Conservation (phyloP, 192 early-diverging fungal species). For the Mortierella hygrophila region DNA sequence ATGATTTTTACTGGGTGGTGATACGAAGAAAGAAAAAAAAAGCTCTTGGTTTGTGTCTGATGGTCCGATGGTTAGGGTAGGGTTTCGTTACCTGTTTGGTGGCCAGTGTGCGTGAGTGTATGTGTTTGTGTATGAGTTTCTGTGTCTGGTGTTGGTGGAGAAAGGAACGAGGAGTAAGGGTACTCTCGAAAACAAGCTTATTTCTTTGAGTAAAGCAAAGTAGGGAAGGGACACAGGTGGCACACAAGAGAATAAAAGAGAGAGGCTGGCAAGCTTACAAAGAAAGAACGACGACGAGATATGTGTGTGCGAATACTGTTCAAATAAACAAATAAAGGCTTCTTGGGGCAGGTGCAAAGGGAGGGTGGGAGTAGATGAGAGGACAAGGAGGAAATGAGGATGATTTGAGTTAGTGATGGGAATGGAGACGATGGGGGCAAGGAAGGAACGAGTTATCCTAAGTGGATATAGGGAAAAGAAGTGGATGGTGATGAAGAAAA, state of each 20-base stretch:
- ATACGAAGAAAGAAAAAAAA: background rate
- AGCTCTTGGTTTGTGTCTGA: background rate
- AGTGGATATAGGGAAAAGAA: background rate
- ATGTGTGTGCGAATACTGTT: background rate
- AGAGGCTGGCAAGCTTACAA: no score
- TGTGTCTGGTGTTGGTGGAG: background rate
- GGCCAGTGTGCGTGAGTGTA: background rate
- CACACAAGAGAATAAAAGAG: background rate
- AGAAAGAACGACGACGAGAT: no score
- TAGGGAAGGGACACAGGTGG: background rate
- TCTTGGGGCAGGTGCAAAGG: background rate
- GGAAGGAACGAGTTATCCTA: background rate
- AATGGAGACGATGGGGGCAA: background rate
- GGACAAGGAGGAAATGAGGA: background rate
- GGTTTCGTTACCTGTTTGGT: slow-evolving; percentile 4
- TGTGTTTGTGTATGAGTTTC: background rate
- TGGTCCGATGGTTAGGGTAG: no score
- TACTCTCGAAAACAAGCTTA: background rate
- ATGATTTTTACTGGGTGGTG: background rate
- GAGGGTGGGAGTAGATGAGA: background rate
- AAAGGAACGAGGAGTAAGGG: background rate
- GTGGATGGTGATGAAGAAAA: background rate
- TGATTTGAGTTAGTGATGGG: background rate
- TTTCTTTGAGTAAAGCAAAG: background rate
- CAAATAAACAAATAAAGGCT: background rate